Evolutionary conservation across 306 rosid genomes (phyloP), one percentile per base, ranked within the genome.

Genomic region (Trifolium repens): DNA sequence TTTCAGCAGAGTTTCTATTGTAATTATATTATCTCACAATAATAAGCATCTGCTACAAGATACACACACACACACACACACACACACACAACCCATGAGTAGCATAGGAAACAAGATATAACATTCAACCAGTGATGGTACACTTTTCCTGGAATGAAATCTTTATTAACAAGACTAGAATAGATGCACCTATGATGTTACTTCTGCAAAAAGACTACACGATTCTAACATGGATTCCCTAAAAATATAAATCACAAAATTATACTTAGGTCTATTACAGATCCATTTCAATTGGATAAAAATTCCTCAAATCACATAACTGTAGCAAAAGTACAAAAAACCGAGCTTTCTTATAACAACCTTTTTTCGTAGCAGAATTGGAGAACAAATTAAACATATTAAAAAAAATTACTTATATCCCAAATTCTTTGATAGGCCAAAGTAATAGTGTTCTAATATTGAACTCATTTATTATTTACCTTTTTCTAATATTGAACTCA

Each of bases 381-480:
- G n/a, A 9, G 11, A 8, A 8, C 8, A 43, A 9, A 49, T 24
- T 24, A n/a, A 57, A 22, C 67, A 32, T 5, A 60, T 30, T 59
- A 16, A 59, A 59, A 59, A 14, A 14, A 7, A 32, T 60, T 60
- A 60, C 67, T 32, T 40, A 32, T 32, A 14, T 32, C 67, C 19
- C 12, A 30, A 32, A 32, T 32, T 40, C 14, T 68, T 61, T 73
- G 14, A 7, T 32, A 35, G 40, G 62, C 47, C 53, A 74, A 58
- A 70, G 22, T 37, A 39, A 9, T 43, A 22, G 19, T 22, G 16
- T 67, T 67, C 0, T 61, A 15, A 15, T 14, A 32, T 62, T 42
- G 37, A 54, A 22, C 44, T 67, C 65, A 2, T 64, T 27, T 74
- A 65, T 79, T 46, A 42, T 40, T 4, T 2, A 14, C 70, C 47